phyloP scores from a whole-genome alignment of 768 basidiomycete genomes.

The Suillus subluteus region DNA sequence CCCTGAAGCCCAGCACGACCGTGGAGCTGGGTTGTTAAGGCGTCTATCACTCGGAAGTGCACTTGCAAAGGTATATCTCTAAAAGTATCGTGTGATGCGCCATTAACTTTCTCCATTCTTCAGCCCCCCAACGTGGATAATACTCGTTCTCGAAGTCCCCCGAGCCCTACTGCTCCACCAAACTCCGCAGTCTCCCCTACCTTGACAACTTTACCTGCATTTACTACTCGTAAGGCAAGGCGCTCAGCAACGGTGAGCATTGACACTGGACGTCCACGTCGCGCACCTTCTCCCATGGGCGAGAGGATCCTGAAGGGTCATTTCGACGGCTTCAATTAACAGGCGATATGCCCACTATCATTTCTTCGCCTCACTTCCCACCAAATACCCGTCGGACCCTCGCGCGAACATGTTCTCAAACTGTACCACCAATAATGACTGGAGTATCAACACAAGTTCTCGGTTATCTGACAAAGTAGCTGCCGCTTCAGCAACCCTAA shows the following conservation, averaged over 20 bases:
- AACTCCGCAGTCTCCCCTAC: slow-evolving; percentile 42
- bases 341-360: not conserved
- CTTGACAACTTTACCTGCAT: slow-evolving; percentile 24
- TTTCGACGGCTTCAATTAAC: slow-evolving; percentile 86
- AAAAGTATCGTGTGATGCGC: not conserved
- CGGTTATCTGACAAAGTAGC: not conserved
- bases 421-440: not conserved
- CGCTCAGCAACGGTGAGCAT: slow-evolving; percentile 61
- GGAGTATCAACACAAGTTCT: not conserved
- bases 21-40: slow-evolving; percentile 72
- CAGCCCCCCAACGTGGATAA: slow-evolving; percentile 21
- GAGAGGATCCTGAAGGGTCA: slow-evolving; percentile 90
- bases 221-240: slow-evolving; percentile 41
- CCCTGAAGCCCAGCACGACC: slow-evolving; percentile 56
- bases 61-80: slow-evolving; percentile 56
- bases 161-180: slow-evolving; percentile 47
- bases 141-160: slow-evolving; percentile 37
- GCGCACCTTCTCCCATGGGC: slow-evolving; percentile 88
- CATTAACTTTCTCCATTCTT: not conserved
- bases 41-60: slow-evolving; percentile 72
- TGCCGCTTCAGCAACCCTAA: not conserved
- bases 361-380: not conserved
- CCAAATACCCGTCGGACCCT: not conserved
- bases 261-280: slow-evolving; percentile 52
- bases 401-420: not conserved